phyloP scores from a whole-genome alignment of 768 basidiomycete species.

The Amanita polypyramis region DNA sequence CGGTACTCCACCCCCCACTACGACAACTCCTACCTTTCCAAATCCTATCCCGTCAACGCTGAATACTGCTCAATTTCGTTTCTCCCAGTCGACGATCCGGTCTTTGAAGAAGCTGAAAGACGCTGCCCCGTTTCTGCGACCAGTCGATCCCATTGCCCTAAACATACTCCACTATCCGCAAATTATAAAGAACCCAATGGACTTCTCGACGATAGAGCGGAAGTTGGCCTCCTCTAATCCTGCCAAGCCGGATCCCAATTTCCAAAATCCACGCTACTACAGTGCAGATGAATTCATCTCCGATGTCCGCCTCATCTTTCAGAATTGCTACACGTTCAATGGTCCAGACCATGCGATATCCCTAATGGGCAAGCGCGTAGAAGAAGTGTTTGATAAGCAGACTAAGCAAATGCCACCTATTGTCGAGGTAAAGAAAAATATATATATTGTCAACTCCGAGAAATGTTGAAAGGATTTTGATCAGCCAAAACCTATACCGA shows the following conservation, averaged over 20 bases:
- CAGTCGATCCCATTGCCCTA: slow-evolving; percentile 81
- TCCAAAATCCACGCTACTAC: slow-evolving; percentile 64
- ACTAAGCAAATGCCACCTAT: slow-evolving; percentile 73
- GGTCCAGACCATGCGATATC: slow-evolving; percentile 80
- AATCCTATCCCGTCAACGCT: slow-evolving; percentile 30
- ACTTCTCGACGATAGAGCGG: slow-evolving; percentile 83
- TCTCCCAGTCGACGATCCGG: slow-evolving; percentile 67
- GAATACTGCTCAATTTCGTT: slow-evolving; percentile 65
- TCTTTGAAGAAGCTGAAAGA: slow-evolving; percentile 83
- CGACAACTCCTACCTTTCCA: slow-evolving; percentile 13
- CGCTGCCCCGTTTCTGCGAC: slow-evolving; percentile 66
- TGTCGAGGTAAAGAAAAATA: slow-evolving; percentile 61
- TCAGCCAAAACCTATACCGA: slow-evolving; percentile 29
- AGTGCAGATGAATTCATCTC: slow-evolving; percentile 70
- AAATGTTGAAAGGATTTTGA: neutral
- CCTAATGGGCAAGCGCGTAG: slow-evolving; percentile 70
- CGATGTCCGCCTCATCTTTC: slow-evolving; percentile 83
- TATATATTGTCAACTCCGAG: neutral
- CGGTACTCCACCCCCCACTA: slow-evolving; percentile 21
- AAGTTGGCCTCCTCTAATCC: slow-evolving; percentile 79
- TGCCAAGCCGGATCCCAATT: slow-evolving; percentile 60
- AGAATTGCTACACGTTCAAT: slow-evolving; percentile 87
- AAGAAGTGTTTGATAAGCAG: slow-evolving; percentile 81
- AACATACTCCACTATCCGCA: slow-evolving; percentile 81
- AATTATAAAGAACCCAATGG: slow-evolving; percentile 90